These are phyloP conservation scores for Haplosporangium sp. DNA, from an alignment of 371 early-diverging fungal species.

Conservation along the genomic window DNA sequence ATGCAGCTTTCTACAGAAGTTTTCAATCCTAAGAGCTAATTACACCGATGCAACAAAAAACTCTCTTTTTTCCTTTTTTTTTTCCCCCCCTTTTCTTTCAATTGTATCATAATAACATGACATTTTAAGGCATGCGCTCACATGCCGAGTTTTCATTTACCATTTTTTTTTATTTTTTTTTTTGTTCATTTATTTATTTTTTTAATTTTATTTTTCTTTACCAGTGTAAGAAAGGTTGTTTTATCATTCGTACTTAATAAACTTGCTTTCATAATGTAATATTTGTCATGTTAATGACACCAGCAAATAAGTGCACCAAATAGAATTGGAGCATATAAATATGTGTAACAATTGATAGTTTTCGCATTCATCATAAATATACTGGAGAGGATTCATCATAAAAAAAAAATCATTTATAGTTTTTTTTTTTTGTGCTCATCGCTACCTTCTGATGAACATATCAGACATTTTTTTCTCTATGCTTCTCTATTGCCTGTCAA, in stretches of 20 bases:
- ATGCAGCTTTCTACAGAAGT: conserved; percentile 15
- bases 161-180: background rate
- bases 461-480: too few species aligned
- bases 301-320: too few species aligned
- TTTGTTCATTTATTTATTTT: background rate
- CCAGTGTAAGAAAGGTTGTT: too few species aligned
- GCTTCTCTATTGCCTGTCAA: conserved; percentile 58
- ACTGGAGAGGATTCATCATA: background rate
- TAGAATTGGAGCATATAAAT: too few species aligned
- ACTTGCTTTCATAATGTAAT: too few species aligned
- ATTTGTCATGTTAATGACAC: too few species aligned
- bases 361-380: too few species aligned
- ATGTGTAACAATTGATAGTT: too few species aligned
- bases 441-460: too few species aligned
- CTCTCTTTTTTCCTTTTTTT: background rate
- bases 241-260: too few species aligned
- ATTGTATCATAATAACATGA: background rate
- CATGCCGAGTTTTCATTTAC: background rate
- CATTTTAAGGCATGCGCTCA: background rate
- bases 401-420: background rate
- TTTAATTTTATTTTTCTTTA: conserved; percentile 7
- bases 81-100: background rate
- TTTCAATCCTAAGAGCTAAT: conserved; percentile 1
- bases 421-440: background rate
- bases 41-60: background rate